phyloP scores from a whole-genome alignment of 2,329 filamentous ascomycete genomes.

The Dactylellina drechsleri region DNA sequence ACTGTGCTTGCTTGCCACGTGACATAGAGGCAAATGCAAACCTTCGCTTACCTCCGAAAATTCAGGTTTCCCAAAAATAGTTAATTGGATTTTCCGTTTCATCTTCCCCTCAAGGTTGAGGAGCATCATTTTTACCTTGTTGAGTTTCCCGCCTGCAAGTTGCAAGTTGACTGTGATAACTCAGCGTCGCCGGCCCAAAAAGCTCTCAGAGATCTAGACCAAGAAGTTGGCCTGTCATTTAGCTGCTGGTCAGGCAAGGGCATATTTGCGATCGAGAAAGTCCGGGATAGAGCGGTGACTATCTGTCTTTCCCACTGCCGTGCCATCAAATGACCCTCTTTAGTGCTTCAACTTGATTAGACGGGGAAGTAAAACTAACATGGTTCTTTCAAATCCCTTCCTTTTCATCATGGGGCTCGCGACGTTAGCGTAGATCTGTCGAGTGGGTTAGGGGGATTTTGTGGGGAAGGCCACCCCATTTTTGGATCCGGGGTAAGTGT shows the following conservation, averaged over 20 bases:
- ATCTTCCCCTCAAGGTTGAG: no score
- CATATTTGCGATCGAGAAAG: constrained; percentile 2
- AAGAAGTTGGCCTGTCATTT: neutral
- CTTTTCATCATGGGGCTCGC: constrained; percentile 25
- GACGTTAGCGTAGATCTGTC: constrained; percentile 20
- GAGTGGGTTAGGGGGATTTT: constrained; percentile 42
- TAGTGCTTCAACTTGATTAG: constrained; percentile 23
- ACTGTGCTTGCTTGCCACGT: constrained; percentile 44
- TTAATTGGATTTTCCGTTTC: no score
- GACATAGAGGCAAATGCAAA: constrained; percentile 30
- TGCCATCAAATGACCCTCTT: constrained; percentile 42
- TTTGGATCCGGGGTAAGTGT: constrained; percentile 48
- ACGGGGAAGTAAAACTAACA: constrained; percentile 25
- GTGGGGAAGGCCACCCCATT: constrained; percentile 47
- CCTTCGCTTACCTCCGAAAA: constrained; percentile 40
- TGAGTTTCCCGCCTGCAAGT: no score
- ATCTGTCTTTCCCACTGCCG: constrained; percentile 17
- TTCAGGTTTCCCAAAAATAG: constrained; percentile 6
- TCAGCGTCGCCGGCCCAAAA: no score
- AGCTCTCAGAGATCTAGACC: no score
- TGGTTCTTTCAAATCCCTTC: constrained; percentile 1
- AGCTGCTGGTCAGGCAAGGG: neutral
- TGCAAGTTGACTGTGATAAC: no score
- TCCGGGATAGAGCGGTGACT: constrained; percentile 28
- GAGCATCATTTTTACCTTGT: no score